phyloP scores from a whole-genome alignment of 1,139 yeast species.

The Yamadazyma diddensiae region DNA sequence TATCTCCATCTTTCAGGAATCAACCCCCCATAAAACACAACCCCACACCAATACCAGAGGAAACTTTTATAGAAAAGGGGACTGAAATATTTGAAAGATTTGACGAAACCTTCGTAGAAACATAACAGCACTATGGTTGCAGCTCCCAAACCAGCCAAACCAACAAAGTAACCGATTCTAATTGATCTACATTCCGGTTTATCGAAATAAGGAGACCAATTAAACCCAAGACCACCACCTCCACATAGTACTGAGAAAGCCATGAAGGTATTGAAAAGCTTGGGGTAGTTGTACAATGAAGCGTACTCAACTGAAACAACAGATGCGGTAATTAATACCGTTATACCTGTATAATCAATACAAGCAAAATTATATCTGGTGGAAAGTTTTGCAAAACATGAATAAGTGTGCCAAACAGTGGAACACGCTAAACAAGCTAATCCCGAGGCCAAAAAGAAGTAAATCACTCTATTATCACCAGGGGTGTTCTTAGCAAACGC shows the following conservation, averaged over 20 bases:
- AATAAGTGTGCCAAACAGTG: constrained; percentile 88
- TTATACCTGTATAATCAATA: constrained; percentile 93
- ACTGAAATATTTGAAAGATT: constrained; percentile 50
- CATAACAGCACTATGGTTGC: constrained; percentile 60
- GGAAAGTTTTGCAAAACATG: constrained; percentile 65
- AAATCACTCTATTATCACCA: constrained; percentile 54
- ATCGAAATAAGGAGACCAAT: constrained; percentile 91
- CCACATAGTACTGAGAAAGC: constrained; percentile 66
- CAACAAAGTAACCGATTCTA: constrained; percentile 78
- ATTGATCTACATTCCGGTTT: constrained; percentile 77
- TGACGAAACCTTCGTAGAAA: constrained; percentile 52
- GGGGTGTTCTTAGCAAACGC: constrained; percentile 38
- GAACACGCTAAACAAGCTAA: constrained; percentile 76
- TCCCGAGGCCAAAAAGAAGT: constrained; percentile 68
- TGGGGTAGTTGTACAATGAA: constrained; percentile 63
- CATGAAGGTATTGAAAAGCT: constrained; percentile 49
- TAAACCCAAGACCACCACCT: constrained; percentile 66
- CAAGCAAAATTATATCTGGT: constrained; percentile 81
- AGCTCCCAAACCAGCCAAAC: constrained; percentile 75
- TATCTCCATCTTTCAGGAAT: constrained; percentile 88
- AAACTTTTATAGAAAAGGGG: constrained; percentile 67
- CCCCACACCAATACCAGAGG: constrained; percentile 76
- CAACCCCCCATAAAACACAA: constrained; percentile 80
- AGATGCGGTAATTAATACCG: constrained; percentile 86
- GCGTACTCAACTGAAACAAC: constrained; percentile 84